Evolutionary conservation across 139 green algal species (phyloP), one percentile per base, ranked within the genome.

Genomic region (Asterochloris sp.): DNA sequence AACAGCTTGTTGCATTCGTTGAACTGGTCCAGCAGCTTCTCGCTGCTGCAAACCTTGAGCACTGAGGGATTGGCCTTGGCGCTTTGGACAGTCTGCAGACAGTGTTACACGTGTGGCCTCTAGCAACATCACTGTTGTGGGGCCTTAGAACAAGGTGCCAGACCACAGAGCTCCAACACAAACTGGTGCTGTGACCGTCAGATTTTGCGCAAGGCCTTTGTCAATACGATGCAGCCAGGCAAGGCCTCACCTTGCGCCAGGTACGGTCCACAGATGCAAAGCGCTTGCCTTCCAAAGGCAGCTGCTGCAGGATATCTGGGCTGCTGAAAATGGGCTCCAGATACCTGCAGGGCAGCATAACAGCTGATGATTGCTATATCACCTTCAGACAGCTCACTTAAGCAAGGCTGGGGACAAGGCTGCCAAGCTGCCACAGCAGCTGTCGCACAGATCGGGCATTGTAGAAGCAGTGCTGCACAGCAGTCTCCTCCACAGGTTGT

Each of bases 251-350:
- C 28, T 84, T 82, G 13, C 93, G 85, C 93, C 92, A 96, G 13
- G 89, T 96, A n/a, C 82, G 83, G 88, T 97, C 93, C 26, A 96
- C 92, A 15, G 90, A 84, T 69, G 88, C 89, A 87, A 96, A 97
- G 84, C 95, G 95, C 82, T 89, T 87, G 26, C 91, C 92, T 85
- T 97, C 93, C 68, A 92, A 92, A 13, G 93, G 93, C 89, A 96
- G 95, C 88, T 96, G 93, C 89, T 94, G 89, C 90, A 92, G 90
- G 84, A 97, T 97, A 86, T 96, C 94, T 47, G 92, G 85, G 69
- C 69, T 89, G 83, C 85, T 90, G 83, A 97, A 97, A 75, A 97
- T 96, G 64, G 94, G 94, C 88, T 96, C 91, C 74, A 97, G 87
- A 84, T 96, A 96, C 93, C 95, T 95, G 92, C 92, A 97, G 66